Percentiles rank a stretch among this genome's conserved stretches.
Evolutionary conservation across 2,329 filamentous ascomycete species (phyloP).

Genomic region (Didymella sp.): DNA sequence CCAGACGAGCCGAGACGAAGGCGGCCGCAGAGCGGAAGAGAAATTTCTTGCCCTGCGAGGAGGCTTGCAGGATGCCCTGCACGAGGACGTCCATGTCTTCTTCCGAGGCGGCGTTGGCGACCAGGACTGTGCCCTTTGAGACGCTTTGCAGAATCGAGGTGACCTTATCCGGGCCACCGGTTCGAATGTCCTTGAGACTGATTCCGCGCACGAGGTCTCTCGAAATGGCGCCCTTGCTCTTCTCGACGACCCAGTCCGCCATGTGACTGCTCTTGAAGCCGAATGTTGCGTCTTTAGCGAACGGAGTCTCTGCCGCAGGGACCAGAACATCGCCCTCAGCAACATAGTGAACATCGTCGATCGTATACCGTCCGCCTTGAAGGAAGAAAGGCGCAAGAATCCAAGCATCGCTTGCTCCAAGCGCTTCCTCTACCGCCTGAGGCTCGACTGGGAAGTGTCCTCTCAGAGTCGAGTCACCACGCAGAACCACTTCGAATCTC

Average conservation of each 20-base stretch:
- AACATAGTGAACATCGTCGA: conserved; percentile 66
- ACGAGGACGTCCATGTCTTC: conserved; percentile 64
- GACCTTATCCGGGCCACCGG: conserved; percentile 55
- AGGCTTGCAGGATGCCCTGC: conserved; percentile 55
- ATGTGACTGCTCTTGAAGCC: conserved; percentile 63
- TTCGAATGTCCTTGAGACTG: conserved; percentile 57
- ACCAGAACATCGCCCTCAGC: conserved; percentile 58
- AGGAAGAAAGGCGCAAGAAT: conserved; percentile 66
- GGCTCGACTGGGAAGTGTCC: conserved; percentile 65
- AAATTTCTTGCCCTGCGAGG: conserved; percentile 52
- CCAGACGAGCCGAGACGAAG: conserved; percentile 60
- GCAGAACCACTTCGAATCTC: conserved; percentile 62
- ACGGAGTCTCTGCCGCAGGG: conserved; percentile 62
- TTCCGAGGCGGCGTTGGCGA: conserved; percentile 62
- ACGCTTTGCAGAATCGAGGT: conserved; percentile 50
- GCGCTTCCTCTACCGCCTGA: conserved; percentile 59
- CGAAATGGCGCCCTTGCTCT: conserved; percentile 55
- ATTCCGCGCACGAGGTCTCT: conserved; percentile 54
- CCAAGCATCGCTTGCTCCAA: conserved; percentile 61
- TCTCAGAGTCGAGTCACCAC: conserved; percentile 64
- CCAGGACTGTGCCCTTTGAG: conserved; percentile 53
- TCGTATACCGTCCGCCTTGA: conserved; percentile 65
- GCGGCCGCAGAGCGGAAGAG: conserved; percentile 58
- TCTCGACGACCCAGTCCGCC: conserved; percentile 62
- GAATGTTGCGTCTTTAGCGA: conserved; percentile 65